Percentiles rank a stretch among this genome's conserved stretches.
Evolutionary conservation across 805 yeast genomes (phyloP).

Genomic region (Yamadazyma philogaea): DNA sequence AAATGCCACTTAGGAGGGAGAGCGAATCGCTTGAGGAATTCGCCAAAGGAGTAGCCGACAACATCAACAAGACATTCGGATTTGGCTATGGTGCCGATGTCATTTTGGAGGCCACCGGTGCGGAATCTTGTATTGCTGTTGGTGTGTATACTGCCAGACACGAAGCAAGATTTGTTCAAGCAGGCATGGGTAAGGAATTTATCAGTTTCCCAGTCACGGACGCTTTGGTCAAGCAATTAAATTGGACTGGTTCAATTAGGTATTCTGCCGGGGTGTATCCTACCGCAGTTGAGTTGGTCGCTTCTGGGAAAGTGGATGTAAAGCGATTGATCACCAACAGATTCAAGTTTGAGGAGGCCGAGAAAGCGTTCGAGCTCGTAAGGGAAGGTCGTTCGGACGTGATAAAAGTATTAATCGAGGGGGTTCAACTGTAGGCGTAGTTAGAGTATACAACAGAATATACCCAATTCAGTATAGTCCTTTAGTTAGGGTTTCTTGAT

Average conservation of each 20-base stretch:
- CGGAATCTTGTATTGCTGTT: slow-evolving; percentile 17
- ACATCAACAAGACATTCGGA: slow-evolving; percentile 24
- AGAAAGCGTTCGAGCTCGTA: slow-evolving; percentile 20
- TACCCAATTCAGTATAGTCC: too few species aligned
- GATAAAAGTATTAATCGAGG: slow-evolving; percentile 18
- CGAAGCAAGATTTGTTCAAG: slow-evolving; percentile 18
- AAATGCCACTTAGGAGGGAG: slow-evolving; percentile 15
- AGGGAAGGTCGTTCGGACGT: slow-evolving; percentile 16
- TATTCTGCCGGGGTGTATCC: slow-evolving; percentile 19
- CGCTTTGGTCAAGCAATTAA: slow-evolving; percentile 20
- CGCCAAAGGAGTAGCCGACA: slow-evolving; percentile 11
- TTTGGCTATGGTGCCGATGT: slow-evolving; percentile 22
- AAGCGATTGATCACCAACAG: slow-evolving; percentile 19
- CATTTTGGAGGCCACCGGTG: slow-evolving; percentile 23
- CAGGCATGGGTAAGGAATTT: slow-evolving; percentile 21
- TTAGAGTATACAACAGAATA: not conserved
- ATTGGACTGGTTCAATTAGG: slow-evolving; percentile 18
- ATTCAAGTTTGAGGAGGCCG: slow-evolving; percentile 20
- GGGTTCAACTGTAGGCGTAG: slow-evolving; percentile 1
- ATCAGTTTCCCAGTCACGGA: slow-evolving; percentile 22
- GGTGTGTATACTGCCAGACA: slow-evolving; percentile 17
- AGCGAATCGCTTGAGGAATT: slow-evolving; percentile 14
- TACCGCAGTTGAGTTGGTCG: slow-evolving; percentile 19
- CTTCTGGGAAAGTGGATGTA: slow-evolving; percentile 15
- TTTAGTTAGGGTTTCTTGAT: too few species aligned